Conservation (phyloP, 345 rosid genomes). For the Euphorbia peplus region DNA sequence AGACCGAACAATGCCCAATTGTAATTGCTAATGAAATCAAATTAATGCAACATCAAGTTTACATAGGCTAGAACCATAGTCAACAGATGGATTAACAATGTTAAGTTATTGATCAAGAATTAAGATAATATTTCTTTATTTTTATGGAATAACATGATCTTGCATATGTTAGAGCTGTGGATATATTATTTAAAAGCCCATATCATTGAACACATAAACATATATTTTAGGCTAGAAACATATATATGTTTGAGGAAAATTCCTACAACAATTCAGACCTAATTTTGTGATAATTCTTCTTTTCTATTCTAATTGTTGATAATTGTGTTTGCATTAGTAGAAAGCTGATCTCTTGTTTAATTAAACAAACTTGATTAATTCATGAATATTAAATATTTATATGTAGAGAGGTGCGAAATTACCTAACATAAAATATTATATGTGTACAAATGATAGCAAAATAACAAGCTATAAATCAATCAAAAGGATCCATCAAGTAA, state of each 20-base stretch:
- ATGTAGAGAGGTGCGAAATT: conserved; percentile 15
- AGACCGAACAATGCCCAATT: background rate
- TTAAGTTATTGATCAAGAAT: background rate
- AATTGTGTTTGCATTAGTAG: background rate
- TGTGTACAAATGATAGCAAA: conserved; percentile 11
- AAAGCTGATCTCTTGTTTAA: background rate
- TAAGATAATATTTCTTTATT: conserved; percentile 1
- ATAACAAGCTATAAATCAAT: conserved; percentile 25
- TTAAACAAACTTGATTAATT: background rate
- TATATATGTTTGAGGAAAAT: no score
- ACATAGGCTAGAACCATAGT: background rate
- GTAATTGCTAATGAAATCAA: background rate
- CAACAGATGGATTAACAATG: background rate
- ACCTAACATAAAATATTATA: conserved; percentile 29
- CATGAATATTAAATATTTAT: background rate
- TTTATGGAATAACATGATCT: background rate
- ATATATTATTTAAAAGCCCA: no score
- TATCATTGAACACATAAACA: no score
- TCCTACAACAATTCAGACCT: no score
- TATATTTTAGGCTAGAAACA: no score
- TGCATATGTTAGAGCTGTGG: background rate
- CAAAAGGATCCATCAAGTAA: no score
- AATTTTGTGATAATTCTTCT: no score
- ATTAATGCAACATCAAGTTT: background rate
- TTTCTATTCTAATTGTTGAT: background rate